Conservation (phyloP, 495 filamentous ascomycete species). For the Podospora comata region DNA sequence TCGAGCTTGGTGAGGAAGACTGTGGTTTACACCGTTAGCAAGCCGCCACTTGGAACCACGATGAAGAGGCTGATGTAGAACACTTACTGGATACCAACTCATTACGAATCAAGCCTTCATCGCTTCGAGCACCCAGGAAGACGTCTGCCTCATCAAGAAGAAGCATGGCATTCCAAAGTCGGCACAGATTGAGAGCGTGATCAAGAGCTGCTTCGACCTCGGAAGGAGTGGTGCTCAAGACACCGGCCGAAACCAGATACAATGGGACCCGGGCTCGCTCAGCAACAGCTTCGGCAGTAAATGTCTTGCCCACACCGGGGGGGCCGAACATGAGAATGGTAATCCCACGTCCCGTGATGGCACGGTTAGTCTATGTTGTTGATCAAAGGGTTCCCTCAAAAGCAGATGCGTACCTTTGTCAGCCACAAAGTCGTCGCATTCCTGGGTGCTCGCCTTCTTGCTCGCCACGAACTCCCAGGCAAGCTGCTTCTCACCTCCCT, state of each 20-base stretch:
- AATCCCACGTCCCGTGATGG: constrained; percentile 33
- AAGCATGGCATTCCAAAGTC: constrained; percentile 47
- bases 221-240: constrained; percentile 21
- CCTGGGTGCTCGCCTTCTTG: constrained; percentile 35
- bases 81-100: constrained; percentile 38
- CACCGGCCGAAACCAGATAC: constrained; percentile 26
- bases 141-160: constrained; percentile 50
- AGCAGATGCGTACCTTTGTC: constrained; percentile 40
- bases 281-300: constrained; percentile 52
- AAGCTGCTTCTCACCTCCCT: constrained; percentile 46
- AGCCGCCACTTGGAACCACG: not conserved
- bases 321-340: constrained; percentile 53
- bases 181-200: constrained; percentile 41
- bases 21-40: not conserved
- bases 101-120: constrained; percentile 39
- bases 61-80: not conserved
- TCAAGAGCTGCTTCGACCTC: constrained; percentile 34
- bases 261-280: constrained; percentile 33
- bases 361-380: not conserved
- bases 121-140: constrained; percentile 43
- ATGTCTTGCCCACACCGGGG: constrained; percentile 57
- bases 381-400: not conserved
- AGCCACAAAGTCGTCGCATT: constrained; percentile 50
- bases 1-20: constrained; percentile 53
- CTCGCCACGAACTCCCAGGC: constrained; percentile 45